These are phyloP conservation scores for Lolium perenne DNA, from an alignment of 176 grass and related monocot species.

Conservation along the genomic window DNA sequence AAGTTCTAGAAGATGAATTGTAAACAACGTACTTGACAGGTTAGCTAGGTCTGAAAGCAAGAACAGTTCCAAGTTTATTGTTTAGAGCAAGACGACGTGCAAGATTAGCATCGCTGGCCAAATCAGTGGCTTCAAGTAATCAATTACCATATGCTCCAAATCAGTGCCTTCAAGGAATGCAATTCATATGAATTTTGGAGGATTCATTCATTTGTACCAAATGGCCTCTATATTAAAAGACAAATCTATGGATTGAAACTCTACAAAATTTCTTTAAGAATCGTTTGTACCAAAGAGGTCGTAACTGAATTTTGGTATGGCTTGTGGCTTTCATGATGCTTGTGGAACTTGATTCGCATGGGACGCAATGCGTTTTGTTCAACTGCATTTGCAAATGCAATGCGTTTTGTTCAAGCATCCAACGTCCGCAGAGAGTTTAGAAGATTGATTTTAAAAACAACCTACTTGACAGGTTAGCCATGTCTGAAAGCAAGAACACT, in stretches of 20 bases:
- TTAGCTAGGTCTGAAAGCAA: slow-evolving; percentile 39
- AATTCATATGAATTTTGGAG: no score
- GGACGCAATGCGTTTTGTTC: neutral
- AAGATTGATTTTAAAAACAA: neutral
- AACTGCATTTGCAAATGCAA: neutral
- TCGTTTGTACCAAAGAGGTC: no score
- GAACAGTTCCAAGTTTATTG: neutral
- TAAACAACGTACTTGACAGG: neutral
- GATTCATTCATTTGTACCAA: no score
- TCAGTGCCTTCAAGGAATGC: no score
- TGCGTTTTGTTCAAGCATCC: neutral
- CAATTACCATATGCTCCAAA: no score
- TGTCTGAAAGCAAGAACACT: slow-evolving; percentile 33
- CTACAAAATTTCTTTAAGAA: no score
- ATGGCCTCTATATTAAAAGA: no score
- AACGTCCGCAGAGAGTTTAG: neutral
- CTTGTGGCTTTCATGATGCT: no score
- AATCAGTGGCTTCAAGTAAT: slow-evolving; percentile 26
- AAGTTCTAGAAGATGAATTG: neutral
- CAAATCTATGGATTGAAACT: no score
- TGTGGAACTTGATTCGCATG: no score
- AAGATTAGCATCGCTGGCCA: slow-evolving; percentile 22
- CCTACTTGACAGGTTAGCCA: neutral
- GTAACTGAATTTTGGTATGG: no score
- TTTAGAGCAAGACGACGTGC: neutral